Evolutionary conservation across 2,329 filamentous ascomycete species (phyloP), one percentile per base, ranked within the genome.

Genomic region (Botrytis cinerea): DNA sequence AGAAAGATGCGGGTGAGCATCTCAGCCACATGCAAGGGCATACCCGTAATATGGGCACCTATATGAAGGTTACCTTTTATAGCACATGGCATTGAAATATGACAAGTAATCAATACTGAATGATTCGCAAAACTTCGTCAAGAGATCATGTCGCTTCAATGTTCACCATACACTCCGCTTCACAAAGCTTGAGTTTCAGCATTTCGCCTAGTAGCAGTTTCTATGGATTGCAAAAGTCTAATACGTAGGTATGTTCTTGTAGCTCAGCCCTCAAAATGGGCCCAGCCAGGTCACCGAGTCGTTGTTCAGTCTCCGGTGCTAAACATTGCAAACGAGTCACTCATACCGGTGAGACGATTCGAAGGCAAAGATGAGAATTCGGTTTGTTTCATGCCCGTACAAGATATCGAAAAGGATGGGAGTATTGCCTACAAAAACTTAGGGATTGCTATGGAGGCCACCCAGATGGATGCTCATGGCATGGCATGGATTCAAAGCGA

Each of bases 331-430:
- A 73, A 73, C 51, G 62, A 62, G 8, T 66, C 64, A 2, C 32
- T 45, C 32, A 68, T 80, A 46, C 77, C 77, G 48, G 76, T 78
- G 25, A 78, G 72, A 63, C 75, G 75, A 14, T 74, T 67, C 45
- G 63, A 70, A 46, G 76, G 74, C 25, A 63, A 75, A 69, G 71
- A 77, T n/a, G 59, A 75, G 20, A 78, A 80, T 38, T 70, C 54
- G 4, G 74, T 78, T 25, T 77, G 75, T 72, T 77, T 76, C 59
- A 68, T 79, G n/a, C 73, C 74, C 20, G 71, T 46, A 70, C 25
- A 72, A 54, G 77, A 79, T n/a, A 76, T 80, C 43, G 78, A 80
- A 69, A 75, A 75, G 60, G 75, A 78, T 51, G 61, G 73, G 16
- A 77, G 60, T 45, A 66, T 71, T 32, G 69, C 74, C 32, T 78